A percentile compares a stretch with the other conserved stretches of the same genome.
These are phyloP conservation scores for Fusarium sp. DNA, from an alignment of 2,329 filamentous ascomycete genomes.

Conservation along the genomic window DNA sequence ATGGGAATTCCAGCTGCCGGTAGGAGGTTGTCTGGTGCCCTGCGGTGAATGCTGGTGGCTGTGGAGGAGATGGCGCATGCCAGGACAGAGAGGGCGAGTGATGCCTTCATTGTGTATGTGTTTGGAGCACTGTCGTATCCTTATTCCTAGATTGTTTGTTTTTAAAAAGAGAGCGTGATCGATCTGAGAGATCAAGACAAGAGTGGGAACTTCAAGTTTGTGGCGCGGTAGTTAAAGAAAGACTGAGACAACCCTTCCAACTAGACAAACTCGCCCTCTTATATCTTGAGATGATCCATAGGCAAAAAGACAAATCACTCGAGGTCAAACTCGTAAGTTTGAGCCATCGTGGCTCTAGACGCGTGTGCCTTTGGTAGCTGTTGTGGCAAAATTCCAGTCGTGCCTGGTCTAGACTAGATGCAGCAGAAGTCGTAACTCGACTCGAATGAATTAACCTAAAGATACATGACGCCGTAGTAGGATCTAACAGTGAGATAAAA, in stretches of 20 bases:
- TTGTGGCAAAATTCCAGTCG: conserved; percentile 32
- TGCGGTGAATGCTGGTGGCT: conserved; percentile 19
- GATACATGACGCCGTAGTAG: rapidly evolving
- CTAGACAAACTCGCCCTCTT: conserved; percentile 13
- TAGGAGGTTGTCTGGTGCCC: conserved; percentile 10
- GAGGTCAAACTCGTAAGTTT: conserved; percentile 3
- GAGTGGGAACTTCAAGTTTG: conserved; percentile 10
- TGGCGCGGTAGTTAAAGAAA: conserved; percentile 20
- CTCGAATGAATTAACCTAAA: neutral
- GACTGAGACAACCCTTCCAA: conserved; percentile 12
- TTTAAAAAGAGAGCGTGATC: conserved; percentile 25
- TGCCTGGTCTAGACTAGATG: conserved; percentile 28
- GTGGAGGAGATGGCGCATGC: conserved; percentile 25
- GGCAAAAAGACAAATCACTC: neutral
- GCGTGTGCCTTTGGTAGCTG: neutral
- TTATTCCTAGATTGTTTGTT: neutral
- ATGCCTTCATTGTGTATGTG: conserved; percentile 27
- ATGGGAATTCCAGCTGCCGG: conserved; percentile 15
- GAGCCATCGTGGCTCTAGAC: conserved; percentile 23
- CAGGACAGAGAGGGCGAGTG: conserved; percentile 20
- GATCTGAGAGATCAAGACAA: conserved; percentile 13
- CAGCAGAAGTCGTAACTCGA: conserved; percentile 3
- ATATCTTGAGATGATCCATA: neutral
- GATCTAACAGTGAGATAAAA: neutral
- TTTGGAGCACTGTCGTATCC: neutral